A percentile compares a stretch with the other conserved stretches of the same genome.
Conservation (phyloP, 2,329 filamentous ascomycete species). For the Orbilia oligospora region DNA sequence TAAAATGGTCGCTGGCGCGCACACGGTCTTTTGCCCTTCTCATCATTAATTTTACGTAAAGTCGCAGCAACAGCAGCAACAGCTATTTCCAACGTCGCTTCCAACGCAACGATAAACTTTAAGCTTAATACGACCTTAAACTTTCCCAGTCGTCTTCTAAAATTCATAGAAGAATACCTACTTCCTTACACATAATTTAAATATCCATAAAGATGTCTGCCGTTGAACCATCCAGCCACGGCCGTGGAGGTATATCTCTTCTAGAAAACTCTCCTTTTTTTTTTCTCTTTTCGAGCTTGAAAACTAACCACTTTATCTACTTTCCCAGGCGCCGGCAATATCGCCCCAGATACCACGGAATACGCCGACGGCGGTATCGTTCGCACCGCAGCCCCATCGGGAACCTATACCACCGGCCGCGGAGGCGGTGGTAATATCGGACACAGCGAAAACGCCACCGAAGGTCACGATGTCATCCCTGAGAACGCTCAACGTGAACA, state of each 20-base stretch:
- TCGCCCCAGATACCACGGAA: slow-evolving; percentile 72
- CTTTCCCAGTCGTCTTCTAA: too few species aligned
- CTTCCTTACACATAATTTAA: too few species aligned
- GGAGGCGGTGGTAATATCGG: slow-evolving; percentile 75
- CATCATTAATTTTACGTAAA: slow-evolving; percentile 49
- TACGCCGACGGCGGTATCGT: slow-evolving; percentile 77
- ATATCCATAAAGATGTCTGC: slow-evolving; percentile 20
- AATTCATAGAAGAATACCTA: too few species aligned
- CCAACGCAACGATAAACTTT: slow-evolving; percentile 36
- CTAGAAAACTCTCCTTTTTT: neutral
- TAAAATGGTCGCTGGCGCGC: slow-evolving; percentile 45
- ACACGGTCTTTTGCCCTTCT: slow-evolving; percentile 7
- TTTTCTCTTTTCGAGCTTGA: neutral
- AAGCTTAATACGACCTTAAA: neutral
- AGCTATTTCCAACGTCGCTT: slow-evolving; percentile 35
- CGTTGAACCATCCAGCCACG: slow-evolving; percentile 47
- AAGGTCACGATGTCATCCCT: slow-evolving; percentile 58
- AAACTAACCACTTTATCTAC: slow-evolving; percentile 7
- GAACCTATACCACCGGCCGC: slow-evolving; percentile 71
- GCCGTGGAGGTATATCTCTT: slow-evolving; percentile 46
- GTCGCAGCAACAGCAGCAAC: neutral
- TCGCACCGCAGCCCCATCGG: slow-evolving; percentile 69
- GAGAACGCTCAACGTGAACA: slow-evolving; percentile 38
- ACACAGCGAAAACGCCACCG: slow-evolving; percentile 68
- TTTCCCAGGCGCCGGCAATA: slow-evolving; percentile 70